A percentile compares a stretch with the other conserved stretches of the same genome.
Evolutionary conservation across 495 filamentous ascomycete genomes (phyloP).

Genomic region (Amniculicola lignicola): DNA sequence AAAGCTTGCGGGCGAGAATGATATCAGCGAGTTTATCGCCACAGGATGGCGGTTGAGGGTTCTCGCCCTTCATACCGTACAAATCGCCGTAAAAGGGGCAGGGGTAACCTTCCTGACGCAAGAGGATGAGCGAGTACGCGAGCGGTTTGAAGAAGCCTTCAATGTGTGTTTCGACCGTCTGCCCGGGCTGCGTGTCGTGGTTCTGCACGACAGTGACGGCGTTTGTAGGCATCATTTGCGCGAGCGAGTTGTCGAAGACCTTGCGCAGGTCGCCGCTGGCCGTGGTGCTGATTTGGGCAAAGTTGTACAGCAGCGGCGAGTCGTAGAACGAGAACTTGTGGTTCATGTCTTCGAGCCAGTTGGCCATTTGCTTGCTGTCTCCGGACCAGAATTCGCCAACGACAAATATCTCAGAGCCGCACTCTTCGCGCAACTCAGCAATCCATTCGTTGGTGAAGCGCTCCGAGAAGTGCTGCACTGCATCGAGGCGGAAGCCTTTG

Average conservation of each 20-base stretch:
- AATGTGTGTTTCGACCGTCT: constrained; percentile 41
- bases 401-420: constrained; percentile 58
- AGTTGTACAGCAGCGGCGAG: constrained; percentile 63
- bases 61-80: constrained; percentile 60
- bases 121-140: constrained; percentile 56
- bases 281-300: constrained; percentile 53
- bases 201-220: constrained; percentile 53
- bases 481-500: constrained; percentile 70
- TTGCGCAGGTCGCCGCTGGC: constrained; percentile 56
- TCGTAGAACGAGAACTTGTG: constrained; percentile 64
- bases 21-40: constrained; percentile 59
- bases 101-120: constrained; percentile 62
- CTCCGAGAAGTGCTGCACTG: constrained; percentile 67
- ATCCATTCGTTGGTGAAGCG: constrained; percentile 63
- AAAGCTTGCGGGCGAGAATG: constrained; percentile 62
- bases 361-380: constrained; percentile 51
- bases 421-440: constrained; percentile 47
- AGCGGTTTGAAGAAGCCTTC: constrained; percentile 41
- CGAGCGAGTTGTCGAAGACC: constrained; percentile 61
- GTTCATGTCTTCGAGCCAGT: constrained; percentile 59
- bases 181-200: constrained; percentile 45
- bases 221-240: constrained; percentile 55
- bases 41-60: constrained; percentile 57
- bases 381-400: constrained; percentile 75
- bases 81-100: constrained; percentile 74